Evolutionary conservation across 352 stramenopile genomes (phyloP).

Genomic region (Globisporangium nodosum): DNA sequence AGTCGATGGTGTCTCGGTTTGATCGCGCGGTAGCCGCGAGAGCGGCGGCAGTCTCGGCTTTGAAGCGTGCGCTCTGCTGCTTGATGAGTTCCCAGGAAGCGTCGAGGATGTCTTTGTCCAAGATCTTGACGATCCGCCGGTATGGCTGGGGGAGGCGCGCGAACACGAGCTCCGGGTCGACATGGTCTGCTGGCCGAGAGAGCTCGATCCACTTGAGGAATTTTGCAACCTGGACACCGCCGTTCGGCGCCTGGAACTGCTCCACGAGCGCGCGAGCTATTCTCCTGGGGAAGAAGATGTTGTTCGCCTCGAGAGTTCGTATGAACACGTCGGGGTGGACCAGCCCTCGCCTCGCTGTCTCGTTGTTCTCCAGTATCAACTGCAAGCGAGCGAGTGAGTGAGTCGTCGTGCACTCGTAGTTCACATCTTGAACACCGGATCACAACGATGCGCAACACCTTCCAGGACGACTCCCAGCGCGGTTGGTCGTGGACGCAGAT

Average conservation of each 20-base stretch:
- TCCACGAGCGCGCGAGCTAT: slow-evolving; percentile 21
- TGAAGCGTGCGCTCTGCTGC: slow-evolving; percentile 33
- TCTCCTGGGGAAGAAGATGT: slow-evolving; percentile 23
- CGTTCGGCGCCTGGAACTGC: slow-evolving; percentile 44
- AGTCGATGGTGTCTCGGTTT: background rate
- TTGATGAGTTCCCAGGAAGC: slow-evolving; percentile 43
- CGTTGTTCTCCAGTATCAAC: slow-evolving; percentile 26
- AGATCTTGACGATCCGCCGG: slow-evolving; percentile 54
- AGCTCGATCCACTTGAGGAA: slow-evolving; percentile 63
- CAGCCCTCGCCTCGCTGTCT: slow-evolving; percentile 24
- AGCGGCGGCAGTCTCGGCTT: slow-evolving; percentile 19
- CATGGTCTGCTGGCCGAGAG: slow-evolving; percentile 39
- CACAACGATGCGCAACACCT: slow-evolving; percentile 7
- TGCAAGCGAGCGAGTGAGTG: slow-evolving; percentile 8
- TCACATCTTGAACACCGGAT: too few species aligned
- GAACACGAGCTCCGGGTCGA: slow-evolving; percentile 58
- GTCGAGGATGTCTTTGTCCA: slow-evolving; percentile 59
- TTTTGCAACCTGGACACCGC: slow-evolving; percentile 21
- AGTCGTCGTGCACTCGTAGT: background rate
- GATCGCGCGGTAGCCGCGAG: slow-evolving; percentile 17
- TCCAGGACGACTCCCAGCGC: slow-evolving; percentile 33
- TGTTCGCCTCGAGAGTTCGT: slow-evolving; percentile 46
- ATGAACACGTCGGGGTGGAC: slow-evolving; percentile 36
- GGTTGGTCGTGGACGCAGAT: slow-evolving; percentile 33
- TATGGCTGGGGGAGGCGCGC: slow-evolving; percentile 64